These are phyloP conservation scores for Primulina tabacum DNA, from an alignment of 257 asterid species.

Conservation along the genomic window DNA sequence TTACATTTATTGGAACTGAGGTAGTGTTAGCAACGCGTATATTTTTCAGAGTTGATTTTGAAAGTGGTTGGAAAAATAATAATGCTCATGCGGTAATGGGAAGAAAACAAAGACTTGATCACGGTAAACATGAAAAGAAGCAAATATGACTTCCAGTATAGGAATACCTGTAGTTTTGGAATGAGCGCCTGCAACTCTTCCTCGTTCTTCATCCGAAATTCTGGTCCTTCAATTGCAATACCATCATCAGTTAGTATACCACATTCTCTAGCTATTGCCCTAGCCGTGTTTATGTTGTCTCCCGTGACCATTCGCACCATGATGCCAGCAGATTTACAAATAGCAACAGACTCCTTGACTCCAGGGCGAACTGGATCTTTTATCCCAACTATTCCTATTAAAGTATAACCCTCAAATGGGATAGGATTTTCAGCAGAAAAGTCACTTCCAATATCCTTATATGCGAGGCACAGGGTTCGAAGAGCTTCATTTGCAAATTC, in stretches of 20 bases:
- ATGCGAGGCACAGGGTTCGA: slow-evolving; percentile 80
- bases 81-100: background rate
- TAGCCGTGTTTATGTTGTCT: slow-evolving; percentile 85
- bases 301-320: slow-evolving; percentile 90
- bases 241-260: slow-evolving; percentile 82
- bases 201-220: slow-evolving; percentile 62
- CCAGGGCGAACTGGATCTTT: slow-evolving; percentile 93
- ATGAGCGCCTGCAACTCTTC: slow-evolving; percentile 68
- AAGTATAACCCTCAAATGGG: slow-evolving; percentile 70
- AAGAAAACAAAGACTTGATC: slow-evolving; percentile 12
- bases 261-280: slow-evolving; percentile 92
- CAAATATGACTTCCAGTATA: background rate
- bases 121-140: background rate
- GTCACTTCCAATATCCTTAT: slow-evolving; percentile 52
- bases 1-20: background rate
- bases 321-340: slow-evolving; percentile 81
- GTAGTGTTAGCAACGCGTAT: background rate
- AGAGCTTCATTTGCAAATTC: slow-evolving; percentile 78
- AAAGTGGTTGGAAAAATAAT: background rate
- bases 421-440: slow-evolving; percentile 43
- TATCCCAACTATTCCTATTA: slow-evolving; percentile 78
- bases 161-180: slow-evolving; percentile 73
- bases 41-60: background rate
- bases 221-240: slow-evolving; percentile 85
- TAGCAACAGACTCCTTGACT: slow-evolving; percentile 84